Percentiles rank a stretch among this genome's conserved stretches.
Conservation (phyloP, 495 filamentous ascomycete genomes). For the Penicillium simplicissimum region DNA sequence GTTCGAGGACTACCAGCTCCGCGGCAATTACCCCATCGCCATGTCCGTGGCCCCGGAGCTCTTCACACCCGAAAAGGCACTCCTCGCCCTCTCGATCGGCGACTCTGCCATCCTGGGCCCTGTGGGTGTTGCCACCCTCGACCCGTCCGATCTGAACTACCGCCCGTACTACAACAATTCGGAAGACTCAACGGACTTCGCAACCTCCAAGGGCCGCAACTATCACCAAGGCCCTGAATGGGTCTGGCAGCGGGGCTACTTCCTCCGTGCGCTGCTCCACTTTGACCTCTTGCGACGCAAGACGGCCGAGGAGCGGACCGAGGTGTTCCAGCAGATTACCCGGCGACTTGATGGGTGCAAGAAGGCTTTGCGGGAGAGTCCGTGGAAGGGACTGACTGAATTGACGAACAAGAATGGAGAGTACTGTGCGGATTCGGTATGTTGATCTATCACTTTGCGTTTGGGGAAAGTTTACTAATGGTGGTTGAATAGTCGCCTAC, state of each 20-base stretch:
- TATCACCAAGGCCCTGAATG: constrained; percentile 99
- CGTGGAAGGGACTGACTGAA: constrained; percentile 93
- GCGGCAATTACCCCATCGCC: constrained; percentile 90
- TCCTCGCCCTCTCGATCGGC: constrained; percentile 73
- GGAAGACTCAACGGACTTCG: constrained; percentile 86
- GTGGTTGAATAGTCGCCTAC: constrained; percentile 67
- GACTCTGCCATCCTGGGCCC: constrained; percentile 81
- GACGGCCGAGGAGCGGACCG: constrained; percentile 63
- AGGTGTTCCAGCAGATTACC: constrained; percentile 93
- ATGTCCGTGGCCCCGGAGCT: constrained; percentile 92
- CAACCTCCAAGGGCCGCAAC: constrained; percentile 88
- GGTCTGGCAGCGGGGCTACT: constrained; percentile 98
- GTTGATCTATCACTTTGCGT: constrained; percentile 31
- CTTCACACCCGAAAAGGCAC: constrained; percentile 74
- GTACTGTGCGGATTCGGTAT: constrained; percentile 82
- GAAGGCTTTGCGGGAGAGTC: constrained; percentile 68
- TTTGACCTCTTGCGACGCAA: constrained; percentile 80
- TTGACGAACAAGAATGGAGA: constrained; percentile 87
- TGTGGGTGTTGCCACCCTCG: constrained; percentile 92
- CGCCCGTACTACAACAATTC: constrained; percentile 91
- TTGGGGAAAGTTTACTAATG: constrained; percentile 9
- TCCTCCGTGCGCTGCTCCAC: constrained; percentile 82
- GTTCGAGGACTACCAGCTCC: constrained; percentile 96
- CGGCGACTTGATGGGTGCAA: constrained; percentile 79
- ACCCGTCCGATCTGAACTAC: constrained; percentile 89